Conservation (phyloP, 108 stramenopile genomes). For the Discostella pseudostelligera region DNA sequence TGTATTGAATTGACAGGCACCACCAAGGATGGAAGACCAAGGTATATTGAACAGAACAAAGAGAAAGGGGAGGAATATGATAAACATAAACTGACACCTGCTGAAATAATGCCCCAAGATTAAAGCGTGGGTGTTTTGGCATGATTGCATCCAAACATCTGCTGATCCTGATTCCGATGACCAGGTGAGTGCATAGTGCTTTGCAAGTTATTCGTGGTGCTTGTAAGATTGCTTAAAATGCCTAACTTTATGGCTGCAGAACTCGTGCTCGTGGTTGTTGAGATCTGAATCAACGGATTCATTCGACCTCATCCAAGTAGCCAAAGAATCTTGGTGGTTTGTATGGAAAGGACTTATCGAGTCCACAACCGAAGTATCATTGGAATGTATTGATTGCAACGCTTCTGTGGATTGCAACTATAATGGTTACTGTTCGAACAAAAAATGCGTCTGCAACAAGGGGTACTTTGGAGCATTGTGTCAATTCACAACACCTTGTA, state of each 20-base stretch:
- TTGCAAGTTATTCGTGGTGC: too few relatives aligned
- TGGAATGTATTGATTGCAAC: constrained; percentile 13
- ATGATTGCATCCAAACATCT: constrained; percentile 19
- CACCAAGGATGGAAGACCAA: constrained; percentile 1
- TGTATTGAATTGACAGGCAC: background rate
- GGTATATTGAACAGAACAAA: constrained; percentile 34
- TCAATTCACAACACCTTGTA: constrained; percentile 20
- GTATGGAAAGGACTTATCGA: constrained; percentile 28
- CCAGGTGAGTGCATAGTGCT: too few relatives aligned
- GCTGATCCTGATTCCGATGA: too few relatives aligned
- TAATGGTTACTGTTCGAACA: constrained; percentile 19
- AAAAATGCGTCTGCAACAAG: constrained; percentile 12
- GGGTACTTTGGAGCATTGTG: constrained; percentile 11
- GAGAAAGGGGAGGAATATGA: constrained; percentile 16
- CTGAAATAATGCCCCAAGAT: constrained; percentile 35
- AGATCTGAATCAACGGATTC: constrained; percentile 15
- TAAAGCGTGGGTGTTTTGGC: constrained; percentile 19
- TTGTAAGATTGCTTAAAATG: constrained; percentile 4
- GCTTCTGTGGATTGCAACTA: constrained; percentile 17
- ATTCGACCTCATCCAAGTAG: constrained; percentile 34
- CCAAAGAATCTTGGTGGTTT: constrained; percentile 23
- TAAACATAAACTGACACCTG: constrained; percentile 8
- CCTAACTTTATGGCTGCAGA: too few relatives aligned
- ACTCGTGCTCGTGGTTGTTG: constrained; percentile 17
- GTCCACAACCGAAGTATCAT: background rate